Evolutionary conservation across 805 yeast species (phyloP).

Genomic region (Zygosaccharomyces rouxii): DNA sequence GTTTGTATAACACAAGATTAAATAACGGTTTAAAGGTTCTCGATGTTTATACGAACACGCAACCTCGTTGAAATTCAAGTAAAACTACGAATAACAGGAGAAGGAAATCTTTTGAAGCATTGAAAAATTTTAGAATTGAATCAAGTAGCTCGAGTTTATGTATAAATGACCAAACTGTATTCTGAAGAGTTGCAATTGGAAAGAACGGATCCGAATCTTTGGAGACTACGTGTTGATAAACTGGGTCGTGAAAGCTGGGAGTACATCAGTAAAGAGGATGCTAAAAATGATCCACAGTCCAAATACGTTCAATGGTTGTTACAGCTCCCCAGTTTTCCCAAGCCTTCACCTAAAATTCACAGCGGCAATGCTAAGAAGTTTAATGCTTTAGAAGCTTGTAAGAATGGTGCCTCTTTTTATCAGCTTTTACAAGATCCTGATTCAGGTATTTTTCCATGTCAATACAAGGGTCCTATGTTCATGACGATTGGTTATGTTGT

Average conservation of each 20-base stretch:
- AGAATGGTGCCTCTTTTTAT: conserved; percentile 71
- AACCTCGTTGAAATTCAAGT: background rate
- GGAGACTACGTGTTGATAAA: conserved; percentile 70
- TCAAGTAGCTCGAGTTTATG: background rate
- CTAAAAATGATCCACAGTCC: conserved; percentile 46
- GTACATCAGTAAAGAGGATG: conserved; percentile 44
- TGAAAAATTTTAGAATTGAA: background rate
- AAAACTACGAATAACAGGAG: background rate
- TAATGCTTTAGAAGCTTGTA: conserved; percentile 57
- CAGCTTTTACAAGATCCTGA: conserved; percentile 62
- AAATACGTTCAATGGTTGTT: conserved; percentile 54
- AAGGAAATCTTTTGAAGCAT: background rate
- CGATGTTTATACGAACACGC: background rate
- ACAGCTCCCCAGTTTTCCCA: conserved; percentile 37
- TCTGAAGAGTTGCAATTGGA: conserved; percentile 70
- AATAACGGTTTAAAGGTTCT: background rate
- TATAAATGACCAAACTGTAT: conserved; percentile 35
- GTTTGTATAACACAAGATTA: background rate
- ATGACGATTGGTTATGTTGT: conserved; percentile 87
- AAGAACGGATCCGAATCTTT: conserved; percentile 60
- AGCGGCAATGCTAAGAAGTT: conserved; percentile 20
- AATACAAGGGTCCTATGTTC: conserved; percentile 97
- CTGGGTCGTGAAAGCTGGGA: conserved; percentile 84
- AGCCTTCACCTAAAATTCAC: conserved; percentile 36
- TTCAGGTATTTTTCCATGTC: conserved; percentile 86